Base-by-base conservation (phyloP, 495 filamentous ascomycete genomes). In the Hyaloscypha finlandica region DNA sequence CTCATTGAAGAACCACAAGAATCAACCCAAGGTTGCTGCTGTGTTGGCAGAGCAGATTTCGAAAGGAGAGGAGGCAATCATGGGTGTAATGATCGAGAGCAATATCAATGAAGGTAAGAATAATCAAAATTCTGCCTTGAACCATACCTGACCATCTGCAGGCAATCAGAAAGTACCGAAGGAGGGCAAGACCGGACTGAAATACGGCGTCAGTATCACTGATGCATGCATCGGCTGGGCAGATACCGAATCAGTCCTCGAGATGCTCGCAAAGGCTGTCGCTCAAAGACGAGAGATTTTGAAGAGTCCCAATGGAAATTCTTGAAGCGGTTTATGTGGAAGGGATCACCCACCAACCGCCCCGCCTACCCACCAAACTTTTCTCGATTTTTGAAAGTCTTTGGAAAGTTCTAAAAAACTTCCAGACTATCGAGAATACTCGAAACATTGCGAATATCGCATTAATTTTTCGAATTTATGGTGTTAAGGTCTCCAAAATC, bases 51-150 rank as follows among this genome's bases (percentile, higher is more conserved):
- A 93, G 75, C 96, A 98, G 78, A 89, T 99, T 66, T 85, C 88
- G 30, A 81, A 84, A 51, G 95, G 95, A 42, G 96, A 99, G 80
- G 84, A 84, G 0, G 90, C 81, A 30, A 97, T 99, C 73, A 94
- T 98, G 88, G 95, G 95, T 72, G 93, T 97, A 39, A 99, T 99
- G 95, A 97, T 99, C 73, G 96, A 99, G 81, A 96, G 91, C 74
- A 88, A 98, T 75, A 96, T 99, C 78, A 88, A 93, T 75, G 95
- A 97, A 79, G 95, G 93, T 89, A 77, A 65, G 80, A 64, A 29
- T 59, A 35, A 16, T 20, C 51, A 66, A 29, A 65, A 32, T 48
- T 57, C 63, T 35, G 59, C 35, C 61, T 31, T 61, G 58, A 16
- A 48, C 4, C 59, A n/a, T 58, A 53, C 1, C 64, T 70, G 57